Evolutionary conservation across 2,329 filamentous ascomycete species (phyloP), one percentile per base, ranked within the genome.

Genomic region (Fusarium coicis): DNA sequence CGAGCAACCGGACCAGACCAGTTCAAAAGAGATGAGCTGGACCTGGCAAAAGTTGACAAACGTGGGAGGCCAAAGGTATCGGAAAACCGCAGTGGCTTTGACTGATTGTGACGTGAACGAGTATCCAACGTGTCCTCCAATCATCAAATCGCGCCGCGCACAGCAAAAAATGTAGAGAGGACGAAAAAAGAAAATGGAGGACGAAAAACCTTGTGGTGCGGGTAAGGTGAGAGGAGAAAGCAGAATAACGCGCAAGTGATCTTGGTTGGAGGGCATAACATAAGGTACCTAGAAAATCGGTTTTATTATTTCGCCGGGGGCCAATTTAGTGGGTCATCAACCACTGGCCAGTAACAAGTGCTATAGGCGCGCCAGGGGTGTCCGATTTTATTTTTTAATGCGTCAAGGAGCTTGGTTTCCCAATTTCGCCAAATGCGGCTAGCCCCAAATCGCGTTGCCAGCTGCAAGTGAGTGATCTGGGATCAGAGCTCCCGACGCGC

Each of bases 381-480:
- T 44, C 53, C 60, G 60, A 54, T 53, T 61, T 67, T 70, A 76
- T 76, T 78, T 80, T 73, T 79, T 79, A 63, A 71, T 77, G 73
- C 67, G 63, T n/a, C 30, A 15, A 47, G 39, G 30, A 55, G 37
- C 57, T 62, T 61, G 42, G 53, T 49, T 65, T 69, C 74, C 74
- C 70, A 78, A 78, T 82, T 81, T 80, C 62, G 77, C 80, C 66
- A 72, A 74, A 77, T 63, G 9, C 16, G 68, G 80, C 67, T 82
- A 82, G 82, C 78, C 78, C 49, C 7, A 54, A 70, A 70, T 77
- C 70, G 71, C 77, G 76, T 56, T 72, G 75, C 70, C 69, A 63
- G 64, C 60, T 68, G 74, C 76, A 79, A 78, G 85, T 88, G 86
- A 78, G 85, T 88, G 86, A 88, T 88, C 85, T 83, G 85, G 84